Base-by-base conservation (phyloP, 768 basidiomycete genomes). In the Lentinula boryana region DNA sequence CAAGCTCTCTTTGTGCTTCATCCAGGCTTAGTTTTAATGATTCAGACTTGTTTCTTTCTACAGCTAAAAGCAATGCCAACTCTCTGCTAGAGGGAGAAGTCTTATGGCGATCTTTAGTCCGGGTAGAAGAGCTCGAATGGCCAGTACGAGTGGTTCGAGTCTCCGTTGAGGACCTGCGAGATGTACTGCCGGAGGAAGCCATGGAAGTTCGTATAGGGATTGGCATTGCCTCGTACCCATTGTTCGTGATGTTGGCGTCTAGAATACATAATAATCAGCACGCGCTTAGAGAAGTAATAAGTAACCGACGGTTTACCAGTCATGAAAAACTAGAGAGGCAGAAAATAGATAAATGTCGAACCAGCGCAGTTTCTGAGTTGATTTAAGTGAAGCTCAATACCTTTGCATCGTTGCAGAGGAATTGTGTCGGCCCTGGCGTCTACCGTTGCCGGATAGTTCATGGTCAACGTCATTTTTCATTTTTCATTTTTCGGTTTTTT, bases 111-210 rank as follows among this genome's bases (percentile, higher is more conserved):
- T 80, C 82, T 27, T 56, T 87, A 3, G 71, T 88, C 55, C 78
- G 87, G 2, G 69, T 87, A 32, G 84, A 87, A 67, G 80, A 85
- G 55, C 76, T 90, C 1, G 44, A 50, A 58, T 49, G 57, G 23
- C 44, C 32, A 41, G 10, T 40, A 3, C 40, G 36, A 43, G 36
- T 56, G 0, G 43, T 48, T 21, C 57, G 57, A 13, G 57, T 58
- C 6, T 58, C 57, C 16, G 18, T 48, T n/a, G 57, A 58, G 3
- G 57, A 48, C 33, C 57, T 48, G 18, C 57, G 57, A 44, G 55
- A 56, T 13, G 40, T 4, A 15, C 12, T 43, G 15, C 55, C 36
- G 12, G 57, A 49, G 15, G 41, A 57, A 46, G 23, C 18, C 57
- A 49, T 58, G 44, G 57, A 58, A 40, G 27, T 48, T 49, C 57